Base-by-base conservation (phyloP, 208 protist genomes). In the Wallacemonas sp. region DNA sequence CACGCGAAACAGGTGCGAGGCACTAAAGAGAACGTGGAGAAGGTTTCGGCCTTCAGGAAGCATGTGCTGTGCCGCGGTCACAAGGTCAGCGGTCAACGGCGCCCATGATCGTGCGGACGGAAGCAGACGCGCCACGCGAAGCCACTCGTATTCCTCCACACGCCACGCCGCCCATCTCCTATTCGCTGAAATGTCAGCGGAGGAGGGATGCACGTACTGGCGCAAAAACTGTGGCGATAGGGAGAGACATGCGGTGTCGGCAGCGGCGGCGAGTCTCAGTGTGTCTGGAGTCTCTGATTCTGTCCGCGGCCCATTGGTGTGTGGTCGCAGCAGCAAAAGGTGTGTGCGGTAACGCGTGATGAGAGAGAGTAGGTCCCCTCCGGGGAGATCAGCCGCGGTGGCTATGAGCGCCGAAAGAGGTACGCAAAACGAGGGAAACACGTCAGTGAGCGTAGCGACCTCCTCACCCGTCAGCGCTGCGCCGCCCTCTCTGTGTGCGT, bases 81-180 rank as follows among this genome's bases (percentile, higher is more conserved):
- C 50, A 39, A 89, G 69, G n/a, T 68, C 69, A 15, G 32, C 22
- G 19, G 67, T 69, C 32, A 95, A 64, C 0, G 68, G 59, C 22
- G 89, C 63, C 58, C 71, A 70, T 4, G 46, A 19, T 13, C 66
- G 36, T 4, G 65, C 66, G n/a, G 58, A 60, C 3, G 78, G 81
- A 36, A 93, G 68, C 50, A 96, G 63, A 1, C 85, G 77, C 52
- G 91, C 91, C 3, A 89, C 80, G 19, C 91, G 85, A 66, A 82
- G 90, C 66, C 80, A 87, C 76, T 93, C 87, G 64, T 92, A 94
- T 19, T 71, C 65, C 54, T 85, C 64, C 3, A 96, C 81, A 36
- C 72, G 50, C 34, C 84, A 73, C 12, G 61, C 59, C 6, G 48
- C 71, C 48, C 87, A 57, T 24, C 64, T 62, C 10, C 10, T 19